Percentiles rank a stretch among this genome's conserved stretches.
phyloP scores from a whole-genome alignment of 2,329 filamentous ascomycete genomes.

The Neospermospora avenae region DNA sequence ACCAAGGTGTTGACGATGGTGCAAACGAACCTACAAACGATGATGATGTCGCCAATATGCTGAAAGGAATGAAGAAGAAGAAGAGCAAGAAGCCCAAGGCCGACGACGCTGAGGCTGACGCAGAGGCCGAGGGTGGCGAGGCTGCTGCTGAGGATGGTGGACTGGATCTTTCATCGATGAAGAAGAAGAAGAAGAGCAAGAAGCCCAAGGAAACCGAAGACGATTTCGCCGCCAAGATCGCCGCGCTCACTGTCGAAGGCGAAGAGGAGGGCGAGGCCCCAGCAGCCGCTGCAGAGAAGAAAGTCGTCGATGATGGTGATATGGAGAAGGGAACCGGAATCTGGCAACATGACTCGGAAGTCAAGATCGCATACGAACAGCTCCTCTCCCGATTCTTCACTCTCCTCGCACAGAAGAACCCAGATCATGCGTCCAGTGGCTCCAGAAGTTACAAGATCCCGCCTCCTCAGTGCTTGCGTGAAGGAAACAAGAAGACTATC shows the following conservation, averaged over 20 bases:
- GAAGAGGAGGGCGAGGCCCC: constrained; percentile 28
- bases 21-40: constrained; percentile 34
- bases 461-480: constrained; percentile 94
- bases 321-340: constrained; percentile 38
- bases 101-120: constrained; percentile 59
- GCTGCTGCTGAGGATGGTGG: constrained; percentile 46
- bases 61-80: constrained; percentile 72
- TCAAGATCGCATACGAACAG: constrained; percentile 74
- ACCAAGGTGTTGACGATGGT: constrained; percentile 38
- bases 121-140: constrained; percentile 58
- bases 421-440: constrained; percentile 85
- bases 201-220: constrained; percentile 36
- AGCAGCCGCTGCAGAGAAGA: constrained; percentile 21
- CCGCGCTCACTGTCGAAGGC: constrained; percentile 34
- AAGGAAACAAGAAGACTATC: constrained; percentile 99
- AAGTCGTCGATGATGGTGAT: constrained; percentile 32
- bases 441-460: constrained; percentile 98
- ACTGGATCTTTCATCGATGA: constrained; percentile 40
- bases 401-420: constrained; percentile 92
- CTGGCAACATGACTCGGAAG: constrained; percentile 37
- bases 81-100: constrained; percentile 80
- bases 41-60: constrained; percentile 63
- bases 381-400: constrained; percentile 92
- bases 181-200: constrained; percentile 38
- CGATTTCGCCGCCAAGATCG: constrained; percentile 35